Percentiles rank a stretch among this genome's conserved stretches.
phyloP scores from a whole-genome alignment of 306 rosid species.

The Dicorynia guianensis region DNA sequence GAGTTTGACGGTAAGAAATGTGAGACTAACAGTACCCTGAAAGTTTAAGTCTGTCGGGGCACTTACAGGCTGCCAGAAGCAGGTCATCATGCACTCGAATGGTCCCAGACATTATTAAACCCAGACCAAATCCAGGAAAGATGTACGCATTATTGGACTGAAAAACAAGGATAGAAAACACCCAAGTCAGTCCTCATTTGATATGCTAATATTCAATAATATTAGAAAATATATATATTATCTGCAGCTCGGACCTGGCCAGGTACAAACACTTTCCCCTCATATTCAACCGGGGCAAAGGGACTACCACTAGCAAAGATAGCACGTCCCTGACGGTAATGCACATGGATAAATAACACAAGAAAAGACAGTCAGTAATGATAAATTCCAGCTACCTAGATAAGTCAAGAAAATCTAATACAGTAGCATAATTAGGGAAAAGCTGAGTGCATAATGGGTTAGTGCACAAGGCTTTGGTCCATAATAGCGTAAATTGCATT shows the following conservation, averaged over 20 bases:
- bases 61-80: constrained; percentile 99
- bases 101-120: constrained; percentile 91
- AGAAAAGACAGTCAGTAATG: not conserved
- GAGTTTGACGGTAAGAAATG: too few relatives aligned
- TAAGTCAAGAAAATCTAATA: not conserved
- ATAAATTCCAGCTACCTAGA: constrained; percentile 2
- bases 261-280: constrained; percentile 72
- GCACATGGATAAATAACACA: not conserved
- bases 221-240: constrained; percentile 19
- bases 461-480: too few relatives aligned
- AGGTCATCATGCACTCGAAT: constrained; percentile 93
- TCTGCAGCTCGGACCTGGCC: constrained; percentile 76
- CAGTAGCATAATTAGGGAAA: not conserved
- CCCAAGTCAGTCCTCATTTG: constrained; percentile 39
- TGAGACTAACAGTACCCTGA: not conserved
- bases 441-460: not conserved
- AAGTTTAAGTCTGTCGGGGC: not conserved
- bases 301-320: constrained; percentile 96
- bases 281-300: constrained; percentile 72
- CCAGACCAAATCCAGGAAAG: constrained; percentile 93
- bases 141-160: constrained; percentile 97
- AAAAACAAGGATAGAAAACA: constrained; percentile 31
- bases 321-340: constrained; percentile 73
- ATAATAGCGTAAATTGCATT: too few relatives aligned
- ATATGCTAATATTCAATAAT: not conserved